Evolutionary conservation across 2,329 filamentous ascomycete genomes (phyloP).

Genomic region (Colletotrichum magnum): DNA sequence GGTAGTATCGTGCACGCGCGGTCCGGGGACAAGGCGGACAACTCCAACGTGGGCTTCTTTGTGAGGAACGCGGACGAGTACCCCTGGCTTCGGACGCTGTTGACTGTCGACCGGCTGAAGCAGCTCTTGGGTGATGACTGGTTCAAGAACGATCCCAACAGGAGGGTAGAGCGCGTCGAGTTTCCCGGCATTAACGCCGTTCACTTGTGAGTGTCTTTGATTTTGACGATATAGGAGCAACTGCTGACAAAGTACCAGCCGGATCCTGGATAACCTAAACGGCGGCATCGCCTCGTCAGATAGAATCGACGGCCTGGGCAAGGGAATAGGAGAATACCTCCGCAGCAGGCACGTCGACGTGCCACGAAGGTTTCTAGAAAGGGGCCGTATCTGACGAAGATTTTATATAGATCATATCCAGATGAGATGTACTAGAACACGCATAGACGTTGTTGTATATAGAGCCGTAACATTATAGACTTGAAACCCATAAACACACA

Average conservation of each 20-base stretch:
- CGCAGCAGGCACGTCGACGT: conserved; percentile 53
- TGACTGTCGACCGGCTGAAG: conserved; percentile 47
- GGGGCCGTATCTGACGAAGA: conserved; percentile 42
- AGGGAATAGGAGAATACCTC: conserved; percentile 54
- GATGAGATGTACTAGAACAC: too few relatives aligned
- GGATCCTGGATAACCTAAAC: conserved; percentile 38
- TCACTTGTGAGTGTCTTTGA: conserved; percentile 31
- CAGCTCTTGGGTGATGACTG: conserved; percentile 47
- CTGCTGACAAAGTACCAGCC: conserved; percentile 10
- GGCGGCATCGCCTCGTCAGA: conserved; percentile 40
- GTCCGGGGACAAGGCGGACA: conserved; percentile 55
- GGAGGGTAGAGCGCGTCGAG: conserved; percentile 28
- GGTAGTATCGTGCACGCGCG: conserved; percentile 53
- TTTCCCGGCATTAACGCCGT: conserved; percentile 36
- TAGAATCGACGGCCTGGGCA: conserved; percentile 51
- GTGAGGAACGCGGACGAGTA: conserved; percentile 55
- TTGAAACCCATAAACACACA: too few relatives aligned
- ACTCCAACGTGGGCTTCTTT: conserved; percentile 58
- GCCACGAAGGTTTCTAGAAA: conserved; percentile 50
- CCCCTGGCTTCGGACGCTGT: conserved; percentile 53
- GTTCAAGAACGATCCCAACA: conserved; percentile 26
- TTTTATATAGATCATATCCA: background rate
- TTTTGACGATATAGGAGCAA: too few relatives aligned
- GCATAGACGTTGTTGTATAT: too few relatives aligned
- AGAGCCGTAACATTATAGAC: too few relatives aligned